A percentile compares a stretch with the other conserved stretches of the same genome.
Conservation (phyloP, 2,329 filamentous ascomycete species). For the Diaporthe australafricana region DNA sequence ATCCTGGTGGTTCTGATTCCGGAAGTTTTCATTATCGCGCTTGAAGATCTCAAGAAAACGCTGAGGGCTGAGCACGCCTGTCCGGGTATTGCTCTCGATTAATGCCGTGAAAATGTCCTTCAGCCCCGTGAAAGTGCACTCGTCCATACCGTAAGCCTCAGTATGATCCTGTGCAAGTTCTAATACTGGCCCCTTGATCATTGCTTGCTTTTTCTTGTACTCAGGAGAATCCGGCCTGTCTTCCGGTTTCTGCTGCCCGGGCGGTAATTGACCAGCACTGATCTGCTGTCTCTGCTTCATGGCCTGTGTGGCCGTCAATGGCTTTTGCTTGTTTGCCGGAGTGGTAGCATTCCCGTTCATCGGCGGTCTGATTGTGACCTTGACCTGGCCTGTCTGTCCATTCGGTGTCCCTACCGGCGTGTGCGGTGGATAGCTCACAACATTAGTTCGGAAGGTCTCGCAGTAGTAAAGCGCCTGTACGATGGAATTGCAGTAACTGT, state of each 20-base stretch:
- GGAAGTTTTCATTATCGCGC: slow-evolving; percentile 96
- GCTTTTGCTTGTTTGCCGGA: slow-evolving; percentile 60
- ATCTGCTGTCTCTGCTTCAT: slow-evolving; percentile 67
- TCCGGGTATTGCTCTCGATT: slow-evolving; percentile 82
- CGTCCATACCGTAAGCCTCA: slow-evolving; percentile 87
- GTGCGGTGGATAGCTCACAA: slow-evolving; percentile 87
- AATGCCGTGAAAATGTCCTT: slow-evolving; percentile 97
- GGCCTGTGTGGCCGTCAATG: slow-evolving; percentile 66
- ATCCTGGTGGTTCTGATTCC: slow-evolving; percentile 97
- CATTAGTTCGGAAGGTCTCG: slow-evolving; percentile 90
- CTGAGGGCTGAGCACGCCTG: slow-evolving; percentile 90
- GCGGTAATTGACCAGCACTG: slow-evolving; percentile 64
- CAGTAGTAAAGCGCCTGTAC: slow-evolving; percentile 98
- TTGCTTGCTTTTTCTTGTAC: slow-evolving; percentile 96
- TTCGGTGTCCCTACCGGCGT: slow-evolving; percentile 78
- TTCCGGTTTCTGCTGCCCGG: slow-evolving; percentile 74
- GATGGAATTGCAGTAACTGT: slow-evolving; percentile 97
- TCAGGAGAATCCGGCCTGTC: slow-evolving; percentile 96
- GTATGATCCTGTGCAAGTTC: slow-evolving; percentile 87
- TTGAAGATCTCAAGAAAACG: slow-evolving; percentile 95
- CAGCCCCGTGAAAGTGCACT: slow-evolving; percentile 92
- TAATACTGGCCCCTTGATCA: slow-evolving; percentile 59
- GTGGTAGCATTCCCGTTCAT: slow-evolving; percentile 60
- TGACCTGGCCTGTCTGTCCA: slow-evolving; percentile 65
- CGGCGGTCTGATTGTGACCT: slow-evolving; percentile 70